Conservation (phyloP, 169 alveolate species). For the Theileria sp. region DNA sequence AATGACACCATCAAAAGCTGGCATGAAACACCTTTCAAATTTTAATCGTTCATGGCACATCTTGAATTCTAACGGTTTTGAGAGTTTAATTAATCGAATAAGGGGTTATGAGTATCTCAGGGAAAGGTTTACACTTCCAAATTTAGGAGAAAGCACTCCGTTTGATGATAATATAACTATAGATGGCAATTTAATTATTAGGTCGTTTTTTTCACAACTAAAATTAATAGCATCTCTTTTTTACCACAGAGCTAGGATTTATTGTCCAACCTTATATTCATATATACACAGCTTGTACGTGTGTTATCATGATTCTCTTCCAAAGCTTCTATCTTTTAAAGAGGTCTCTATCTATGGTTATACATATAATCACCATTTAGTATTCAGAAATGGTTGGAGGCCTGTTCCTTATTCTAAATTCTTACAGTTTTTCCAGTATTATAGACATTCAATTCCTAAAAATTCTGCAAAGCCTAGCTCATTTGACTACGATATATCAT, state of each 20-base stretch:
- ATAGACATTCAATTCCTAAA: neutral
- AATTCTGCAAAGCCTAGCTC: neutral
- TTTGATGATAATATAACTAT: neutral
- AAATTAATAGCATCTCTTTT: neutral
- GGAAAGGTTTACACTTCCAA: neutral
- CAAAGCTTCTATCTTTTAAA: neutral
- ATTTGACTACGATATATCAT: neutral
- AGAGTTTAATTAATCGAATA: neutral
- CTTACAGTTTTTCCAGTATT: neutral
- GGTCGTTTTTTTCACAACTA: neutral
- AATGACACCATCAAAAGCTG: neutral
- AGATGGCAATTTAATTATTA: neutral
- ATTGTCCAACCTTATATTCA: neutral
- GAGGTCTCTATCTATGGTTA: neutral
- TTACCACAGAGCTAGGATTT: neutral
- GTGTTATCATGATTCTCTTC: neutral
- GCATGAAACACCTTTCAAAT: neutral
- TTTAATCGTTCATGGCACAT: neutral
- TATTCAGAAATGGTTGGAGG: conserved; percentile 10
- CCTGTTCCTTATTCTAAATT: neutral
- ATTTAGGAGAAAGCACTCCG: neutral
- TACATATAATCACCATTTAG: neutral
- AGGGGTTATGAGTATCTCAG: neutral
- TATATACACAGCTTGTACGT: neutral
- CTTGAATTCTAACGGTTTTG: neutral